Percentiles rank a stretch among this genome's conserved stretches.
Evolutionary conservation across 129 eudicot species (phyloP).

Genomic region (Tagetes patula): DNA sequence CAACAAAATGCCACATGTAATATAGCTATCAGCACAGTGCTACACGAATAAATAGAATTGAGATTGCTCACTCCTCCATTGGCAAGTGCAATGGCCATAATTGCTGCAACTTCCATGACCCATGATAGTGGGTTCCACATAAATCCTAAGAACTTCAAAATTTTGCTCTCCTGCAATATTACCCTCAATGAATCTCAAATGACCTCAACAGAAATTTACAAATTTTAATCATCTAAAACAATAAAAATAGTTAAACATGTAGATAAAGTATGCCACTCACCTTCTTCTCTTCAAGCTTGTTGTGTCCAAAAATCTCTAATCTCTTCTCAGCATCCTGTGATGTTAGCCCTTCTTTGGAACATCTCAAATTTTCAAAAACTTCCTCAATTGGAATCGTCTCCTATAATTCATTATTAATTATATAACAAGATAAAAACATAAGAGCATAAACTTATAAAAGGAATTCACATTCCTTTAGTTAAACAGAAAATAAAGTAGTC

Average conservation of each 20-base stretch:
- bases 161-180: conserved; percentile 63
- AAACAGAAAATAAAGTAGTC: conserved; percentile 10
- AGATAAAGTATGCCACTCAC: conserved; percentile 24
- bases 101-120: conserved; percentile 94
- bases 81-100: conserved; percentile 89
- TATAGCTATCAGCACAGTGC: conserved; percentile 11
- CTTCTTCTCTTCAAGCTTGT: conserved; percentile 82
- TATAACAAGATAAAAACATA: conserved; percentile 13
- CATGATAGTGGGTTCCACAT: conserved; percentile 92
- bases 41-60: conserved; percentile 21
- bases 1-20: background rate
- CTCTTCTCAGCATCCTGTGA: conserved; percentile 58
- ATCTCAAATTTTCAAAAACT: conserved; percentile 66
- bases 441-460: background rate
- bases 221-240: background rate
- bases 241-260: background rate
- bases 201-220: conserved; percentile 8
- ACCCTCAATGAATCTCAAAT: conserved; percentile 16
- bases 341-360: conserved; percentile 55
- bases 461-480: background rate
- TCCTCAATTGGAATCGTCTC: conserved; percentile 69
- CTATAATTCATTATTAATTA: conserved; percentile 36
- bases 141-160: conserved; percentile 77
- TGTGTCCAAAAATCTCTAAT: conserved; percentile 63
- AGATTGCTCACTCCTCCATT: conserved; percentile 80